phyloP scores from a whole-genome alignment of 257 asterid species.

The Craterostigma plantagineum region DNA sequence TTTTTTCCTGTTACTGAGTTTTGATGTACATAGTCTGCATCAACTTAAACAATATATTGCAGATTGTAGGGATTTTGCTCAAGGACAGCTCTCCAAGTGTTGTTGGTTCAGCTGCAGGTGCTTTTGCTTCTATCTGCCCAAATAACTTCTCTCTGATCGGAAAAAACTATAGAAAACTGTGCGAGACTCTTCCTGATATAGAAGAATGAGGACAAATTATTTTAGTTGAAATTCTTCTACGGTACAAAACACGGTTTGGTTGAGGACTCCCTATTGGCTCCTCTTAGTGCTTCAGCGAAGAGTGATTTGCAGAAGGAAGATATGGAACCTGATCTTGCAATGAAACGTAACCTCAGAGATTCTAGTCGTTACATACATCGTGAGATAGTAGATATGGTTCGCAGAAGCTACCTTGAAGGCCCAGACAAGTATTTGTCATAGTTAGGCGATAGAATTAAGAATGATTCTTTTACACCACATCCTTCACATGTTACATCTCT shows the following conservation, averaged over 20 bases:
- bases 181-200: slow-evolving; percentile 91
- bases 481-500: slow-evolving; percentile 44
- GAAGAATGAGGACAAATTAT: slow-evolving; percentile 98
- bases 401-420: slow-evolving; percentile 85
- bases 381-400: slow-evolving; percentile 52
- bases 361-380: slow-evolving; percentile 17
- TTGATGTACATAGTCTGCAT: not conserved
- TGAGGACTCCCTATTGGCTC: slow-evolving; percentile 64
- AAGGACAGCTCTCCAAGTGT: slow-evolving; percentile 88
- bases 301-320: slow-evolving; percentile 23
- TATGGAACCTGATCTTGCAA: slow-evolving; percentile 20
- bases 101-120: slow-evolving; percentile 96
- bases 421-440: slow-evolving; percentile 72
- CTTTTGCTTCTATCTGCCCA: slow-evolving; percentile 87
- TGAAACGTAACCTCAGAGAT: slow-evolving; percentile 16
- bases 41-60: slow-evolving; percentile 9
- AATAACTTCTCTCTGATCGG: slow-evolving; percentile 62
- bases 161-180: slow-evolving; percentile 61
- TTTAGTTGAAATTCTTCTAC: slow-evolving; percentile 63
- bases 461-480: slow-evolving; percentile 28
- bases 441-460: slow-evolving; percentile 28
- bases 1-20: not conserved
- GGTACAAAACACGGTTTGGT: slow-evolving; percentile 90
- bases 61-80: slow-evolving; percentile 74
- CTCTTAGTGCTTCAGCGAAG: slow-evolving; percentile 17